phyloP scores from a whole-genome alignment of 2,329 filamentous ascomycete genomes.

The Aquanectria penicillioides region DNA sequence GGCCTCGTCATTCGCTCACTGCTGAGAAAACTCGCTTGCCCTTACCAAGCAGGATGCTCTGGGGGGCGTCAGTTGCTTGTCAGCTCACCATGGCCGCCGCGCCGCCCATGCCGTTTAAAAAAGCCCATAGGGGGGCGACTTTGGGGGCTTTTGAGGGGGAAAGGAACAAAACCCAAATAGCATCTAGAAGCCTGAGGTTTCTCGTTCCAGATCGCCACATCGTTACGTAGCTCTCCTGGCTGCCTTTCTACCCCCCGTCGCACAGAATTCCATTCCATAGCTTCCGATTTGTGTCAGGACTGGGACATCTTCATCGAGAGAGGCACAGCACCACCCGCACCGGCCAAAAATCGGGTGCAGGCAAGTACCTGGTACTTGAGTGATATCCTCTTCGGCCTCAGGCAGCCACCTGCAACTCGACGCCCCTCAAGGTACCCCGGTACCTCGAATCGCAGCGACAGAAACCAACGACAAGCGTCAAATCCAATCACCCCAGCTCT shows the following conservation, averaged over 20 bases:
- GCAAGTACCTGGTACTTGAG: constrained; percentile 7
- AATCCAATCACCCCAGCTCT: constrained; percentile 32
- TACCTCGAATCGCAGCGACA: constrained; percentile 13
- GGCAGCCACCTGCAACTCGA: not conserved
- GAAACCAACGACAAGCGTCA: constrained; percentile 18
- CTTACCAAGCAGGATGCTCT: constrained; percentile 39
- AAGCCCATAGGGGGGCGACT: constrained; percentile 35
- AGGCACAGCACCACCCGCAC: constrained; percentile 3
- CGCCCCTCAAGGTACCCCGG: constrained; percentile 18
- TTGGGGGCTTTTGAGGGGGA: constrained; percentile 4
- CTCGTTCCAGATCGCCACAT: not conserved
- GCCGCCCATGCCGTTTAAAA: constrained; percentile 33
- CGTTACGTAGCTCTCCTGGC: constrained; percentile 8
- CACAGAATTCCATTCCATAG: constrained; percentile 12
- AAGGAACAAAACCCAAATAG: too few species aligned
- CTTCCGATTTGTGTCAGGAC: constrained; percentile 18
- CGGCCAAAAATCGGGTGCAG: constrained; percentile 20
- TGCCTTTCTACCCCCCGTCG: constrained; percentile 10
- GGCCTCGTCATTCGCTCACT: constrained; percentile 31
- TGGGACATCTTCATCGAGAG: too few species aligned
- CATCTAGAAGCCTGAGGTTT: constrained; percentile 17
- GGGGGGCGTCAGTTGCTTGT: constrained; percentile 33
- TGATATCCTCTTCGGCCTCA: constrained; percentile 16
- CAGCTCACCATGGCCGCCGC: constrained; percentile 41
- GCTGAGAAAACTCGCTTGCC: constrained; percentile 16